These are phyloP conservation scores for Fusarium pseudograminearum DNA, from an alignment of 2,329 filamentous ascomycete species.

Conservation along the genomic window DNA sequence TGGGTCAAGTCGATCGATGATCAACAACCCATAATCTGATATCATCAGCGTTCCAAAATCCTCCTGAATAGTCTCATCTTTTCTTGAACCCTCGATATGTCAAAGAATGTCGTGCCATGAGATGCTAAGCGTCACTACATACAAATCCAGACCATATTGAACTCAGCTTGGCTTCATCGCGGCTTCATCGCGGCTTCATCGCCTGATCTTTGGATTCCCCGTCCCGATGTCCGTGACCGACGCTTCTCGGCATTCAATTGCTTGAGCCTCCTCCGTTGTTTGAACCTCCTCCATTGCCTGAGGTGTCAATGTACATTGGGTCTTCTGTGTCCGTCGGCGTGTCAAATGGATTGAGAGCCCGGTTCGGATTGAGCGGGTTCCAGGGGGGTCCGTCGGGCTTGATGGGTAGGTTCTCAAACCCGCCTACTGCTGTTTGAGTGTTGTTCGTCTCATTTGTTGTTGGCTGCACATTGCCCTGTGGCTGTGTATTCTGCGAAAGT, in stretches of 20 bases:
- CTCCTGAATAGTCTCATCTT: neutral
- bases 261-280: neutral
- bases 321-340: neutral
- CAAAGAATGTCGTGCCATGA: slow-evolving; percentile 12
- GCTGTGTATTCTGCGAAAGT: neutral
- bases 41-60: neutral
- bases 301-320: neutral
- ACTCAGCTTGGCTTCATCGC: neutral
- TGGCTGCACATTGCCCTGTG: neutral
- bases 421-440: neutral
- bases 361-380: neutral
- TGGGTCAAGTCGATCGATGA: neutral
- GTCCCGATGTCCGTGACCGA: neutral
- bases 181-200: too few species aligned
- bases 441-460: neutral
- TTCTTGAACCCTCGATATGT: neutral
- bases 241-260: neutral
- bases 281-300: neutral
- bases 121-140: slow-evolving; percentile 5
- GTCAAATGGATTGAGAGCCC: neutral
- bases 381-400: neutral
- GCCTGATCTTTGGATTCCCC: neutral
- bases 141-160: neutral
- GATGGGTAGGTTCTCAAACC: neutral
- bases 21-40: neutral